Evolutionary conservation across 148 eudicot genomes (phyloP), one percentile per base, ranked within the genome.

Genomic region (Rhododendron ovatum): DNA sequence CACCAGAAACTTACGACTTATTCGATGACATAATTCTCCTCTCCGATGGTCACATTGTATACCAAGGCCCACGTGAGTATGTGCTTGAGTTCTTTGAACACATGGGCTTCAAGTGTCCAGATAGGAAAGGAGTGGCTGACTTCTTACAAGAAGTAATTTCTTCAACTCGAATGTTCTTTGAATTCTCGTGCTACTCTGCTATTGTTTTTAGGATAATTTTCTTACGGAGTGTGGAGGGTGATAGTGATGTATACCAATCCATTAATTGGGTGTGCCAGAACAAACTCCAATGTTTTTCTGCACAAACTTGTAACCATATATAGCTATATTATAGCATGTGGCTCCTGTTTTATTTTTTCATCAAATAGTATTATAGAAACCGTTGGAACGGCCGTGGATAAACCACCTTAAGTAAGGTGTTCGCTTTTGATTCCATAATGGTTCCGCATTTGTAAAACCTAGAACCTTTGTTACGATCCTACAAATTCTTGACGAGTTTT

Each of bases 91-190:
- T 87, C 47, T 87, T 87, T 65, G 85, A 77, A 69, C 33, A 18
- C 33, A 78, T 83, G 86, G 88, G 88, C 35, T 87, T 87, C 69
- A 77, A 78, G 53, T 87, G 88, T 63, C 86, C 88, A 6, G 65
- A 78, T 8, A 76, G 88, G 74, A 87, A 87, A 83, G 88, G 88
- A 76, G 88, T 78, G 37, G 86, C 88, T n/a, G 88, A 87, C 78
- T 87, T 87, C 33, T 78, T 87, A 63, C 86, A 87, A 87, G 88
- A 87, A 53, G 88, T 87, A 87, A 57, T 48, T 74, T 48, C 28
- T 30, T 74, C 11, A 73, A 13, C 77, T 41, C 7, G 9, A 65
- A n/a, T 43, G 15, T 41, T 63, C 76, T 65, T 48, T 43, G n/a
- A 77, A 22, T 77, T 39, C 48, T 18, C 12, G 5, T 81, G 2